These are phyloP conservation scores for Ceratorhiza oryzae-sativae DNA, from an alignment of 1,284 basidiomycete species.

Conservation along the genomic window DNA sequence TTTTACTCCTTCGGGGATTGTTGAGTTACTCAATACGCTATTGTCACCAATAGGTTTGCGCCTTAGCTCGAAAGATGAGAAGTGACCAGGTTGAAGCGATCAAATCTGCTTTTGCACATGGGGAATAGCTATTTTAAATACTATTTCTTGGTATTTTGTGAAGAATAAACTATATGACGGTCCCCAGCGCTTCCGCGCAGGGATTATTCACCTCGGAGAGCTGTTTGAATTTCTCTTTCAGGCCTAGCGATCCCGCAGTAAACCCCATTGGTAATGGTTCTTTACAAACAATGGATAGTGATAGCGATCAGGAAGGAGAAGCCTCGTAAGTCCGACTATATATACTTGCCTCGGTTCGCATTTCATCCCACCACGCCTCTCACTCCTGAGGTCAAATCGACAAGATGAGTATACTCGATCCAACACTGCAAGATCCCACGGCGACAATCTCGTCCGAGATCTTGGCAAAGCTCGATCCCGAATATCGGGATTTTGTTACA, in stretches of 20 bases:
- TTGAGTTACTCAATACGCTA: neutral
- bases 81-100: slow-evolving; percentile 20
- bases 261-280: too few species aligned
- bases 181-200: too few species aligned
- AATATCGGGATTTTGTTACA: slow-evolving; percentile 13
- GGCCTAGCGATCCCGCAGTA: too few species aligned
- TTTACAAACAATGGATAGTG: neutral
- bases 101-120: slow-evolving; percentile 11
- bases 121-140: too few species aligned
- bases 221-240: too few species aligned
- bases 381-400: too few species aligned
- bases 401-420: neutral
- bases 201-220: too few species aligned
- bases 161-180: too few species aligned
- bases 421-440: neutral
- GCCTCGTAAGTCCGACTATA: neutral
- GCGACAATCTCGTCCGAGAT: neutral
- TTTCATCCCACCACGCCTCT: too few species aligned
- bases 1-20: too few species aligned
- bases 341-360: neutral
- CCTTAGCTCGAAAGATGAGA: slow-evolving; percentile 14
- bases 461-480: neutral
- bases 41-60: neutral
- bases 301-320: neutral
- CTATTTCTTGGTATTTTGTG: too few species aligned